Evolutionary conservation across 2,329 filamentous ascomycete species (phyloP).

Genomic region (Microdochium bolleyi): DNA sequence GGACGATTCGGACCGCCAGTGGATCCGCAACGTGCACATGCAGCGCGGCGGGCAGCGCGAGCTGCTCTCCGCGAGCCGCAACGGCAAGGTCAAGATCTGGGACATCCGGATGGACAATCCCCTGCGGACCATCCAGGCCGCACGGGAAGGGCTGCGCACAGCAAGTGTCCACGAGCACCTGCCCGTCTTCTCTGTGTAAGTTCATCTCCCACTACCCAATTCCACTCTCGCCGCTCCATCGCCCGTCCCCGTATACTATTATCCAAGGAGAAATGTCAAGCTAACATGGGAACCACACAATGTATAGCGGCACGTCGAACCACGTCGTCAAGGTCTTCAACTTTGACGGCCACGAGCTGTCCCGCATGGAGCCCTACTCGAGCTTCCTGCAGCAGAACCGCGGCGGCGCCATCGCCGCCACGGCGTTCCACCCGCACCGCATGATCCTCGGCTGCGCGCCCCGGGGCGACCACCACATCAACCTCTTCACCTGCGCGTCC

Average conservation of each 20-base stretch:
- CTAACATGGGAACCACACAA: background rate
- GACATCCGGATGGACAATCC: constrained; percentile 83
- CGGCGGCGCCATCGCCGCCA: constrained; percentile 74
- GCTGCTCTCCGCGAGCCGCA: constrained; percentile 80
- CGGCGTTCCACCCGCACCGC: constrained; percentile 90
- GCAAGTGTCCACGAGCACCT: constrained; percentile 93
- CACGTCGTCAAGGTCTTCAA: constrained; percentile 92
- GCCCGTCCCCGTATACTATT: too few relatives aligned
- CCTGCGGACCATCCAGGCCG: constrained; percentile 65
- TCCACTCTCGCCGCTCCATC: too few relatives aligned
- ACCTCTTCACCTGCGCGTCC: constrained; percentile 69
- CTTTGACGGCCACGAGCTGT: constrained; percentile 71
- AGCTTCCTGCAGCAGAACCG: constrained; percentile 79
- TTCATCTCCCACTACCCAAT: too few relatives aligned
- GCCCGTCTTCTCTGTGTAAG: constrained; percentile 89
- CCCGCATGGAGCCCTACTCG: constrained; percentile 80
- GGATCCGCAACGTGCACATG: constrained; percentile 95
- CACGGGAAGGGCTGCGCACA: constrained; percentile 71
- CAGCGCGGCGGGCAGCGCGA: constrained; percentile 91
- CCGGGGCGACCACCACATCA: constrained; percentile 81
- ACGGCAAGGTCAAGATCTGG: constrained; percentile 93
- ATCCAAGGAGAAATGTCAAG: too few relatives aligned
- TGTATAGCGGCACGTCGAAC: constrained; percentile 71
- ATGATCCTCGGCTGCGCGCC: constrained; percentile 86
- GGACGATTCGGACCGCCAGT: constrained; percentile 75